phyloP scores from a whole-genome alignment of 257 asterid genomes.

The Gentiana straminea region DNA sequence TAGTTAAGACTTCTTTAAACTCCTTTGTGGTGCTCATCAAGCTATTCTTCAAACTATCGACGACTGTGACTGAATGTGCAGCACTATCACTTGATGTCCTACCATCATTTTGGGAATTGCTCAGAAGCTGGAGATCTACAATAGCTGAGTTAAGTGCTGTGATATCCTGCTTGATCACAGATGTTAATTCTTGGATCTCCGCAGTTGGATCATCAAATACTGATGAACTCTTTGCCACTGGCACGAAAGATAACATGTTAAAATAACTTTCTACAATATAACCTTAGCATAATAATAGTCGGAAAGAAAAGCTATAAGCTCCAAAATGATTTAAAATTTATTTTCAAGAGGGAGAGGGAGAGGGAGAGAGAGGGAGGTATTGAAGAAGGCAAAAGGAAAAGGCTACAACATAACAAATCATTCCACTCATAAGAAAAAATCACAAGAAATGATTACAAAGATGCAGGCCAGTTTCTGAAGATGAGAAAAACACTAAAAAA shows the following conservation, averaged over 20 bases:
- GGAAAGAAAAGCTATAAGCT: not conserved
- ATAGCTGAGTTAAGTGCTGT: slow-evolving; percentile 85
- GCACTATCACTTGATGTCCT: slow-evolving; percentile 59
- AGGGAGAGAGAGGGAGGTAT: no score
- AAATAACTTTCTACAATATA: not conserved
- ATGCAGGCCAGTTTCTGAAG: no score
- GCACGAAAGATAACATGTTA: slow-evolving; percentile 11
- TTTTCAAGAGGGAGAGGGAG: not conserved
- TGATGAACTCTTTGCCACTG: slow-evolving; percentile 94
- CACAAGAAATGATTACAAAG: no score
- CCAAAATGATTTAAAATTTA: not conserved
- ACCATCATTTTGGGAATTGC: slow-evolving; percentile 54
- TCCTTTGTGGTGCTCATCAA: slow-evolving; percentile 86
- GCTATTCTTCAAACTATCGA: slow-evolving; percentile 85
- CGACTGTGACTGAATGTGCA: slow-evolving; percentile 83
- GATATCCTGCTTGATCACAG: slow-evolving; percentile 91
- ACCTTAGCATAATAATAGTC: not conserved
- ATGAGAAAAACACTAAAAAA: no score
- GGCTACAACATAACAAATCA: no score
- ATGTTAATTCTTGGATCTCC: slow-evolving; percentile 92
- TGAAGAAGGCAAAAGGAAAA: no score
- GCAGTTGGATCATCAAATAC: slow-evolving; percentile 84
- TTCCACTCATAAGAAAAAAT: no score
- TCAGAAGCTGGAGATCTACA: slow-evolving; percentile 71
- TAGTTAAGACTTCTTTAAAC: slow-evolving; percentile 89